phyloP scores from a whole-genome alignment of 495 filamentous ascomycete genomes.

The Xylaria curta region DNA sequence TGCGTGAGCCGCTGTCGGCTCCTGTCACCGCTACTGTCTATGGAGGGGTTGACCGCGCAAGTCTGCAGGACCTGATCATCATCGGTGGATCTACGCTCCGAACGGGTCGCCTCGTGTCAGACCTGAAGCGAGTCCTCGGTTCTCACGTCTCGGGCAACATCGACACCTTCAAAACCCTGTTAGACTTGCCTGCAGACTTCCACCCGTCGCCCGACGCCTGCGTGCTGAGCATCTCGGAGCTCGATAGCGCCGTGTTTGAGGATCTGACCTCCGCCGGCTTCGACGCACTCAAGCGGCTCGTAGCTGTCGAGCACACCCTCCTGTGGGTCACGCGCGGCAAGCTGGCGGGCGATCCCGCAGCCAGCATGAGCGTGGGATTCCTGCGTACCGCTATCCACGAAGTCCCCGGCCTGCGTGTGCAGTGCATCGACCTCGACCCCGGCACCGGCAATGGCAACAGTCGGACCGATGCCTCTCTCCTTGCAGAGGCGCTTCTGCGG shows the following conservation, averaged over 20 bases:
- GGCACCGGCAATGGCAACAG: too few relatives aligned
- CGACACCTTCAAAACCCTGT: too few relatives aligned
- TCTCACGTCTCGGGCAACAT: too few relatives aligned
- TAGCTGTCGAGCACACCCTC: background rate
- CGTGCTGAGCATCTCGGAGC: background rate
- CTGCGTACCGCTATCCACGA: background rate
- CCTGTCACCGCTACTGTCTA: too few relatives aligned
- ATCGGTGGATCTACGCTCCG: background rate
- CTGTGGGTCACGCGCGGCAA: constrained; percentile 33
- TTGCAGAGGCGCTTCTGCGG: background rate
- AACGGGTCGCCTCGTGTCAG: background rate
- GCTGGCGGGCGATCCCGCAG: constrained; percentile 5
- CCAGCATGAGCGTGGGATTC: constrained; percentile 29
- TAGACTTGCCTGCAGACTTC: too few relatives aligned
- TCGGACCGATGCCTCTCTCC: too few relatives aligned
- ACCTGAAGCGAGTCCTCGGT: background rate
- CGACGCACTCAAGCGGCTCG: background rate
- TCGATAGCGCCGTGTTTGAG: constrained; percentile 50
- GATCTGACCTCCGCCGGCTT: constrained; percentile 34
- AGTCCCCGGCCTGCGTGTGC: constrained; percentile 10
- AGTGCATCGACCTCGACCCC: constrained; percentile 38
- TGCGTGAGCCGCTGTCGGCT: background rate
- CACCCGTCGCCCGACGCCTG: too few relatives aligned
- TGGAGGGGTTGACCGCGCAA: too few relatives aligned
- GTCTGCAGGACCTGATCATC: too few relatives aligned